Evolutionary conservation across 2,329 filamentous ascomycete species (phyloP).

Genomic region (Sphaceloma murrayae): DNA sequence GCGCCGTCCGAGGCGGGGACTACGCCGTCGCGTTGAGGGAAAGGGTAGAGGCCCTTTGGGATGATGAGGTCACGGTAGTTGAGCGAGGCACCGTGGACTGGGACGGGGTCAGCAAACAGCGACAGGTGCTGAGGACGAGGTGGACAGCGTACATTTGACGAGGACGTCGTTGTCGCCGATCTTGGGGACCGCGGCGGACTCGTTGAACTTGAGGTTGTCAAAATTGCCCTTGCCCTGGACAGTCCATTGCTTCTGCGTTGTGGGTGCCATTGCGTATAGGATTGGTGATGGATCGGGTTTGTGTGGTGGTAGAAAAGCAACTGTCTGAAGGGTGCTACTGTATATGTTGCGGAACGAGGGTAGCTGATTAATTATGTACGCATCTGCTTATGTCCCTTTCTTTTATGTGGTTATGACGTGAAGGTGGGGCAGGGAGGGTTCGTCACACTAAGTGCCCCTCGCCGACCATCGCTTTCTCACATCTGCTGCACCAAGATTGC

Average conservation of each 20-base stretch:
- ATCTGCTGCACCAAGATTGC: too few species aligned
- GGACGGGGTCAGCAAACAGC: too few species aligned
- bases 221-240: conserved; percentile 48
- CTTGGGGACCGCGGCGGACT: conserved; percentile 45
- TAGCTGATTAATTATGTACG: conserved; percentile 4
- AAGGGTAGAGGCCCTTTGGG: conserved; percentile 38
- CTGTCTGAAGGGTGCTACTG: too few species aligned
- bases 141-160: conserved; percentile 45
- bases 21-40: conserved; percentile 33
- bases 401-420: conserved; percentile 12
- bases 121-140: background rate
- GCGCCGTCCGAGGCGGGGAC: conserved; percentile 45
- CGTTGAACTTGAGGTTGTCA: conserved; percentile 49
- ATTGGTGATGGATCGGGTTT: background rate
- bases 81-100: conserved; percentile 40
- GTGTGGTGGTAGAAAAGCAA: background rate
- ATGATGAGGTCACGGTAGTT: conserved; percentile 44
- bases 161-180: conserved; percentile 63
- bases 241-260: conserved; percentile 48
- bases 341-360: too few species aligned
- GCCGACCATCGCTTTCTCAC: too few species aligned
- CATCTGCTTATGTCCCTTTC: conserved; percentile 1
- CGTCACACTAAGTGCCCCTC: too few species aligned
- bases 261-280: conserved; percentile 30
- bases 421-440: conserved; percentile 7